Conservation (phyloP, 371 early-diverging fungal genomes). For the Mortierella sp. region DNA sequence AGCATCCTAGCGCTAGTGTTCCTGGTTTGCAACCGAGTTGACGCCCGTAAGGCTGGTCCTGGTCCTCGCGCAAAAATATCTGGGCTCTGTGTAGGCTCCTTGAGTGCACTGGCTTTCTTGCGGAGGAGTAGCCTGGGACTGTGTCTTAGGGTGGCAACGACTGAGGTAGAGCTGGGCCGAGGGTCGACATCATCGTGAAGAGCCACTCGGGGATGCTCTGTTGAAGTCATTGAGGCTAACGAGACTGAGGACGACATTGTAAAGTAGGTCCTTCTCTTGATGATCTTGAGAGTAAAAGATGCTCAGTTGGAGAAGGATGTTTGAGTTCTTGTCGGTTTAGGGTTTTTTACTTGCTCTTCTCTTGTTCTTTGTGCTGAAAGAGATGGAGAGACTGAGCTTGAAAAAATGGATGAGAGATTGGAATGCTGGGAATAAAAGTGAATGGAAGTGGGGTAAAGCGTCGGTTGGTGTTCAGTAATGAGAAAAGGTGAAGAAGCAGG, state of each 20-base stretch:
- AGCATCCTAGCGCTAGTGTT: slow-evolving; percentile 36
- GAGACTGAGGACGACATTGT: slow-evolving; percentile 18
- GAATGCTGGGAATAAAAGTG: too few relatives aligned
- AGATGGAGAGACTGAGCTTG: too few relatives aligned
- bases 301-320: neutral
- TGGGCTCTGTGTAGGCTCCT: slow-evolving; percentile 55
- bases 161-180: slow-evolving; percentile 49
- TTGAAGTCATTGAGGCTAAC: neutral
- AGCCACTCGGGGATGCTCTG: slow-evolving; percentile 13
- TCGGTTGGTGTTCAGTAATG: too few relatives aligned
- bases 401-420: too few relatives aligned
- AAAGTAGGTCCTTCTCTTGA: neutral
- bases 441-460: too few relatives aligned
- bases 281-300: neutral
- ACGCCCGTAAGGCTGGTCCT: slow-evolving; percentile 49
- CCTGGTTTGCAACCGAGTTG: slow-evolving; percentile 53
- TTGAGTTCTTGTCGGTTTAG: too few relatives aligned
- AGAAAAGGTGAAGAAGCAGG: too few relatives aligned
- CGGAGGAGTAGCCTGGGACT: slow-evolving; percentile 53
- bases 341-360: too few relatives aligned
- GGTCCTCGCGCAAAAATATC: slow-evolving; percentile 57
- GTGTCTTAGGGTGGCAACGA: slow-evolving; percentile 51
- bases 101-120: slow-evolving; percentile 53
- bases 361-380: too few relatives aligned
- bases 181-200: slow-evolving; percentile 41